Evolutionary conservation across 768 basidiomycete species (phyloP).

Genomic region (Hemileccinum impolitum): DNA sequence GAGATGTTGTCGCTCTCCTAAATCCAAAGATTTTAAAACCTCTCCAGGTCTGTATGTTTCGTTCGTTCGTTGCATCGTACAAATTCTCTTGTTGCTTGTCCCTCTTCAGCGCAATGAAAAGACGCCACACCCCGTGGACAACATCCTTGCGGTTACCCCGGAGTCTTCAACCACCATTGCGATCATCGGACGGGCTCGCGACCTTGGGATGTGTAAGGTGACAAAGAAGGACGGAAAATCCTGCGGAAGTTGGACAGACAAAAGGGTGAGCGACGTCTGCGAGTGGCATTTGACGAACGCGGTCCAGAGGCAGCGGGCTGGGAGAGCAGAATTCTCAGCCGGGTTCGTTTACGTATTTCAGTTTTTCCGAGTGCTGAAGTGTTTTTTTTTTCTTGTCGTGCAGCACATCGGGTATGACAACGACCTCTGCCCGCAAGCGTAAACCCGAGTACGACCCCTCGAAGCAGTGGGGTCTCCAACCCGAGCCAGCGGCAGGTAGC

Average conservation of each 20-base stretch:
- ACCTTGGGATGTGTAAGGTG: slow-evolving; percentile 84
- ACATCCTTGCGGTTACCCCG: slow-evolving; percentile 86
- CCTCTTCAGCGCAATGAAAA: slow-evolving; percentile 33
- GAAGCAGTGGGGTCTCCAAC: slow-evolving; percentile 74
- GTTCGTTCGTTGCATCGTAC: not conserved
- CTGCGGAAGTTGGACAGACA: slow-evolving; percentile 91
- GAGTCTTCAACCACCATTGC: slow-evolving; percentile 75
- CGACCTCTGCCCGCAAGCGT: slow-evolving; percentile 42
- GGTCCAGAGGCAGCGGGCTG: slow-evolving; percentile 67
- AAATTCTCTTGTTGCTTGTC: not conserved
- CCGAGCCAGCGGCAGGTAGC: slow-evolving; percentile 36
- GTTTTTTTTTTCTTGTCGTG: not conserved
- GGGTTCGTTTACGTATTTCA: slow-evolving; percentile 50
- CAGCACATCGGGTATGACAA: slow-evolving; percentile 74
- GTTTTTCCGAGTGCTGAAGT: not conserved
- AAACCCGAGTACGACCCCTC: slow-evolving; percentile 61
- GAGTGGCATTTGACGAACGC: slow-evolving; percentile 89
- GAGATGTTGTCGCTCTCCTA: slow-evolving; percentile 85
- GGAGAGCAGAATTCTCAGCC: slow-evolving; percentile 79
- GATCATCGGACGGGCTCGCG: slow-evolving; percentile 81
- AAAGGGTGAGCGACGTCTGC: slow-evolving; percentile 80
- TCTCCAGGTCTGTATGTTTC: slow-evolving; percentile 56
- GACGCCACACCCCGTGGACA: slow-evolving; percentile 71
- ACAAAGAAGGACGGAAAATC: slow-evolving; percentile 72
- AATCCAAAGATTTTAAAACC: slow-evolving; percentile 88